phyloP scores from a whole-genome alignment of 2,329 filamentous ascomycete genomes.

The Calonectria pseudoreteaudii region DNA sequence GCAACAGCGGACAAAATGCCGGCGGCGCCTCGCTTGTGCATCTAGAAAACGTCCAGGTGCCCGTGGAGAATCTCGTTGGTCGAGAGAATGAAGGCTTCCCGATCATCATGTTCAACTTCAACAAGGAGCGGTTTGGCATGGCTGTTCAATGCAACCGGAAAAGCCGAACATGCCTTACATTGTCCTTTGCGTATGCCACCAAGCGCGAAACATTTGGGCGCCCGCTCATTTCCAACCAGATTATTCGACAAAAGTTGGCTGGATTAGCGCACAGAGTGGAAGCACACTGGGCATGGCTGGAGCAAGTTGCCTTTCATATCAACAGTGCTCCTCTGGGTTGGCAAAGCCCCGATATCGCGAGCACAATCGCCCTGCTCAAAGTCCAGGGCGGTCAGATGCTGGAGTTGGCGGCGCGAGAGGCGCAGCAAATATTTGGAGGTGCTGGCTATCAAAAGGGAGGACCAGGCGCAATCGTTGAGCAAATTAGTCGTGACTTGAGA shows the following conservation, averaged over 20 bases:
- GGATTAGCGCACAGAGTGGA: constrained; percentile 71
- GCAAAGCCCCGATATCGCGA: background rate
- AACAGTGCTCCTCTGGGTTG: background rate
- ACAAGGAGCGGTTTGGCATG: constrained; percentile 69
- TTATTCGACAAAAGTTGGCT: constrained; percentile 70
- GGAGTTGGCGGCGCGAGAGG: constrained; percentile 63
- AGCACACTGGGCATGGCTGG: constrained; percentile 70
- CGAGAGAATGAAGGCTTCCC: constrained; percentile 42
- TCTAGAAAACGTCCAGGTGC: background rate
- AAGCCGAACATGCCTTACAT: constrained; percentile 66
- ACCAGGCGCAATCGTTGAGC: constrained; percentile 61
- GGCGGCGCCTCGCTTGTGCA: background rate
- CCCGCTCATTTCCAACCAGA: constrained; percentile 67
- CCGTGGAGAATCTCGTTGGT: background rate
- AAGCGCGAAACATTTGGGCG: constrained; percentile 69
- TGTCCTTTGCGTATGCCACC: constrained; percentile 63
- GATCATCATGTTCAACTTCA: constrained; percentile 55
- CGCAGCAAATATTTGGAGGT: constrained; percentile 66
- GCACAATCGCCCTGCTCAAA: background rate
- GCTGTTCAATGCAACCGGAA: constrained; percentile 68
- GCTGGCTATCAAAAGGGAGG: constrained; percentile 62
- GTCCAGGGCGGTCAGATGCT: constrained; percentile 56
- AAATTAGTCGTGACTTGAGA: constrained; percentile 63
- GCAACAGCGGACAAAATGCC: constrained; percentile 2
- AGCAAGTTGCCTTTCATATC: constrained; percentile 67